These are phyloP conservation scores for Neopestalotiopsis clavispora DNA, from an alignment of 2,329 filamentous ascomycete species.

Conservation along the genomic window DNA sequence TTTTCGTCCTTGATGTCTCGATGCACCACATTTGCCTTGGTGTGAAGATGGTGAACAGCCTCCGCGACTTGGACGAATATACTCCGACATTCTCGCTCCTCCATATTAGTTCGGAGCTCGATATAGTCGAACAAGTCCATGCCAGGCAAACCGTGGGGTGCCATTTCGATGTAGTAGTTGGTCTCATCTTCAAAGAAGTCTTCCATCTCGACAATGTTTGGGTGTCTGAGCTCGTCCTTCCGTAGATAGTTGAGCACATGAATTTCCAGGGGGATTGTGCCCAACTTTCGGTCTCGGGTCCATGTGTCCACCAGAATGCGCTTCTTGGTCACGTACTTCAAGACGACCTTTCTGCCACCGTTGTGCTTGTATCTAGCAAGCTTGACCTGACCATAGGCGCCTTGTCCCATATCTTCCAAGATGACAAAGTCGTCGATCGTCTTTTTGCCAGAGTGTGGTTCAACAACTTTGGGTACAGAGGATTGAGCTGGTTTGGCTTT, in stretches of 20 bases:
- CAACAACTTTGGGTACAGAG: constrained; percentile 39
- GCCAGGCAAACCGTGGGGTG: constrained; percentile 89
- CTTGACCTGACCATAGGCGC: constrained; percentile 97
- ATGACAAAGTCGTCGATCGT: constrained; percentile 89
- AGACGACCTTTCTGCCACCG: constrained; percentile 79
- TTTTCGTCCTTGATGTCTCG: constrained; percentile 99
- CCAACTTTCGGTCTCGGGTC: constrained; percentile 90
- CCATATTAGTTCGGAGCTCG: constrained; percentile 94
- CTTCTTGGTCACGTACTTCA: constrained; percentile 97
- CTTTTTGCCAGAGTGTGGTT: constrained; percentile 66
- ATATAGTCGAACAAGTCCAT: constrained; percentile 99
- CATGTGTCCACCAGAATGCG: constrained; percentile 97
- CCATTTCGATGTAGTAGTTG: constrained; percentile 99
- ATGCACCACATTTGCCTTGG: constrained; percentile 89
- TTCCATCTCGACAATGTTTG: constrained; percentile 75
- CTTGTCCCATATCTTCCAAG: constrained; percentile 97
- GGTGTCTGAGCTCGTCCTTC: constrained; percentile 69
- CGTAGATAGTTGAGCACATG: constrained; percentile 94
- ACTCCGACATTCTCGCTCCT: constrained; percentile 88
- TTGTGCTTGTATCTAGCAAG: constrained; percentile 84
- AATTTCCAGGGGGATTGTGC: constrained; percentile 95
- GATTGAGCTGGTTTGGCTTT: constrained; percentile 30
- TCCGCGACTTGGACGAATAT: constrained; percentile 94
- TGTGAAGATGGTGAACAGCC: constrained; percentile 90
- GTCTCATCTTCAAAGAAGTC: constrained; percentile 79